Evolutionary conservation across 1,284 basidiomycete species (phyloP), one percentile per base, ranked within the genome.

Genomic region (Cutaneotrichosporon sp.): DNA sequence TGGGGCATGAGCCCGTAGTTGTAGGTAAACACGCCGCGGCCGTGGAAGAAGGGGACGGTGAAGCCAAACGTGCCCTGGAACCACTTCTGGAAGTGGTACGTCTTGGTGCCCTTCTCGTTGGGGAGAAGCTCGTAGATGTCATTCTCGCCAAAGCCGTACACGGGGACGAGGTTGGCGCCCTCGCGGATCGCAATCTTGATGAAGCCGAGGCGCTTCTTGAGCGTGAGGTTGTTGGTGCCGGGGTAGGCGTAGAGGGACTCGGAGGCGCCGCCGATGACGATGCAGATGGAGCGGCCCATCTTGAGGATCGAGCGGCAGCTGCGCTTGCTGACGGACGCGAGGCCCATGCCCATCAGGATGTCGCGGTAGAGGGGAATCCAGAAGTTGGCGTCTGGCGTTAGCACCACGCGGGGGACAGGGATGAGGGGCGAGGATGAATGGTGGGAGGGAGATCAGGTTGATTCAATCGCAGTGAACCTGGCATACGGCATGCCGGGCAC

Each of bases 101-200:
- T 81, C 20, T 87, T 87, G 0, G 95, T 97, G 1, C 95, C 95
- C 70, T 89, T 89, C 70, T 93, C 87, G 75, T 97, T 99, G 1
- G 92, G 36, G 38, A 98, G 89, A 81, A 98, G 95, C 67, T 94
- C 85, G 72, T 92, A 99, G 57, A 99, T 95, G 76, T 99, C 95
- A 76, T 99, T 99, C 82, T 99, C 95, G 22, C 95, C 95, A 71
- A 99, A 99, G 1, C 92, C 94, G 74, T 97, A 97, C 1, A 95
- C 92, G 0, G 94, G 95, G 0, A 97, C 94, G 11, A 97, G 83
- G 72, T 93, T 90, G 50, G 94, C 94, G 54, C 95, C 95, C 74
- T 95, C 88, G 61, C 90, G 88, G 58, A 99, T 94, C 1, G 95
- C 97, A 62, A 99, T 81, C 80, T 98, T 98, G 79, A 99, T 95